Evolutionary conservation across 2,329 filamentous ascomycete species (phyloP), one percentile per base, ranked within the genome.

Genomic region (Venturia effusa): DNA sequence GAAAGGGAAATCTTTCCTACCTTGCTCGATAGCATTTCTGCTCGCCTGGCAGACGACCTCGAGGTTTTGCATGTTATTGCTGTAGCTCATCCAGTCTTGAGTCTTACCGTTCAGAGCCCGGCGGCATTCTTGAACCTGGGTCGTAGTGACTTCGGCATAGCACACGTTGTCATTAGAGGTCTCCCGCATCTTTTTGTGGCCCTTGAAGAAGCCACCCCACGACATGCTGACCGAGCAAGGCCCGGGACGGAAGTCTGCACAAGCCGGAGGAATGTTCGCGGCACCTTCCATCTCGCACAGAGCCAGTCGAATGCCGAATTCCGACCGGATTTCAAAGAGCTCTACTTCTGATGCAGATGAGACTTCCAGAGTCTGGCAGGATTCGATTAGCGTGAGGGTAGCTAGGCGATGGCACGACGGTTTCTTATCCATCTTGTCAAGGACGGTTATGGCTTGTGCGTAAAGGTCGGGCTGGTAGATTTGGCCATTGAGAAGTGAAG

Each of bases 41-140:
- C 82, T 80, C 34, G 84, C 84, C 66, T 85, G 81, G 67, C 86
- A 88, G 68, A 88, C 83, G 22, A 84, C 73, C 54, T 84, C 75
- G 1, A 84, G 84, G 67, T 85, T 84, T 64, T 86, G 83, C 64
- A 80, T 78, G 64, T 79, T 83, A 71, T 85, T 86, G 67, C 82
- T 84, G 74, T 85, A 88, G 30, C 84, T 87, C 1, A 80, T 86
- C 84, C 85, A 88, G 70, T 78, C 82, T 55, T 84, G 83, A 1
- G 81, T 78, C 30, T 80, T 77, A 22, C 78, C 78, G 57, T 81
- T 80, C 1, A 88, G 72, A 4, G 79, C 79, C 57, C 74, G 76
- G 4, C 86, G 73, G 67, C 86, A 89, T 11, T 74, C 68, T 57
- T 77, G 75, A 30, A 86, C 71, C 57, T 78, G 68, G 17, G 68